Conservation (phyloP, 2,329 filamentous ascomycete species). For the Whalleya microplaca region DNA sequence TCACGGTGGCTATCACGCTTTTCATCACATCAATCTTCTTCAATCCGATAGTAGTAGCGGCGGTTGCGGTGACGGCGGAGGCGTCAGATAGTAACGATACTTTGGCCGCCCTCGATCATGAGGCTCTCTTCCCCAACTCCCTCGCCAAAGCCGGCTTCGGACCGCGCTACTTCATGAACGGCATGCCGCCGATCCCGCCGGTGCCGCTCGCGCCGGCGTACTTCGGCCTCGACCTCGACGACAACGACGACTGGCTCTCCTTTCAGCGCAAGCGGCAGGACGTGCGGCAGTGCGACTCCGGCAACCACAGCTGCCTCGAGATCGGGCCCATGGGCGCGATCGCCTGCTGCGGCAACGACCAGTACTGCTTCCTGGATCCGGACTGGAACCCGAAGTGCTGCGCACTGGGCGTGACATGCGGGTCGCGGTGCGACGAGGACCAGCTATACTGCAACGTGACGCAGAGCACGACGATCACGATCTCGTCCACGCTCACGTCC, state of each 20-base stretch:
- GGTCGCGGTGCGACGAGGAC: conserved; percentile 18
- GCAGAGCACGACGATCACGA: conserved; percentile 6
- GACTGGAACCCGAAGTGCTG: conserved; percentile 29
- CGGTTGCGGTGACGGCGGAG: not conserved
- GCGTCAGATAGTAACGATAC: not conserved
- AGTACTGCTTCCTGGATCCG: conserved; percentile 30
- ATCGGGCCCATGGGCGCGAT: conserved; percentile 7
- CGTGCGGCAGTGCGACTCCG: conserved; percentile 14
- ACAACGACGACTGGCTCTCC: not conserved
- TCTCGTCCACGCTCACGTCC: conserved; percentile 1
- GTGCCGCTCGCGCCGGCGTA: not conserved
- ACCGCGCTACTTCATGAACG: conserved; percentile 27
- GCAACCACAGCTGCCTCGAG: conserved; percentile 30
- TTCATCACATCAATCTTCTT: conserved; percentile 7
- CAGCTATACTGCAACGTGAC: conserved; percentile 26
- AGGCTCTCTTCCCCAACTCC: conserved; percentile 9
- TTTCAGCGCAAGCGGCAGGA: conserved; percentile 7
- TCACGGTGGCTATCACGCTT: not conserved
- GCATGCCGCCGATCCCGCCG: conserved; percentile 23
- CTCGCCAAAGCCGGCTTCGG: conserved; percentile 20
- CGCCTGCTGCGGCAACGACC: conserved; percentile 29
- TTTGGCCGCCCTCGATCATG: conserved; percentile 18
- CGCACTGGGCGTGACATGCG: conserved; percentile 22
- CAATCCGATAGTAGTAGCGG: not conserved
- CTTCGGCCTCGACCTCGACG: not conserved